These are phyloP conservation scores for Plasmopara viticola DNA, from an alignment of 352 stramenopile species.

Conservation along the genomic window DNA sequence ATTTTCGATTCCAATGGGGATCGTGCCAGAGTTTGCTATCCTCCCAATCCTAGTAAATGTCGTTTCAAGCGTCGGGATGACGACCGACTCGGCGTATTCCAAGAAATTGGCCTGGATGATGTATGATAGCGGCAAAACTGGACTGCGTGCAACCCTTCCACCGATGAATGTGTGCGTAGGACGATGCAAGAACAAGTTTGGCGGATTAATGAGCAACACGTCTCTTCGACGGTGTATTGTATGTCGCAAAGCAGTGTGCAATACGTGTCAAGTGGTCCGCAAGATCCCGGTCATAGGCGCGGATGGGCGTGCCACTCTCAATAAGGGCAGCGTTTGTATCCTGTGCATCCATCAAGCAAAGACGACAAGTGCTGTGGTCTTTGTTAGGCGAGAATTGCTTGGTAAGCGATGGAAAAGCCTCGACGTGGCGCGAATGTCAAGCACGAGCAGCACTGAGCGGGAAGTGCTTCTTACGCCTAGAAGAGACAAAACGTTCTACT, in stretches of 20 bases:
- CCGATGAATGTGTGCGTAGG: constrained; percentile 21
- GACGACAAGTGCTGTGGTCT: constrained; percentile 13
- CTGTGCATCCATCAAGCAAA: constrained; percentile 33
- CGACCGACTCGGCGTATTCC: constrained; percentile 26
- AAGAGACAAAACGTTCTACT: constrained; percentile 2
- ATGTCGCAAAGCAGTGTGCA: constrained; percentile 25
- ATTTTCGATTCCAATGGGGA: constrained; percentile 29
- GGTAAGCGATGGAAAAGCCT: constrained; percentile 18
- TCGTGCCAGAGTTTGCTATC: constrained; percentile 20
- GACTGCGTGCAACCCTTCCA: constrained; percentile 5
- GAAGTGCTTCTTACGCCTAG: constrained; percentile 1
- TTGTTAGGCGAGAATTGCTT: constrained; percentile 21
- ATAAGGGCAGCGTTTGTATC: constrained; percentile 29
- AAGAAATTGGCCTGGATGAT: constrained; percentile 53
- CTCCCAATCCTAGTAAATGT: constrained; percentile 28
- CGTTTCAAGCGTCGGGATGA: constrained; percentile 33
- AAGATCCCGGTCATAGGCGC: constrained; percentile 24
- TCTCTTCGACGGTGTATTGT: constrained; percentile 28
- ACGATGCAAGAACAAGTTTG: constrained; percentile 25
- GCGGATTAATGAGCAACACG: constrained; percentile 10
- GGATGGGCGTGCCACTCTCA: constrained; percentile 19
- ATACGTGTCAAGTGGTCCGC: constrained; percentile 26
- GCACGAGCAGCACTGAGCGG: constrained; percentile 20
- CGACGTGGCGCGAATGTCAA: constrained; percentile 10
- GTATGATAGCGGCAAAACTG: constrained; percentile 13